These are phyloP conservation scores for Mycena capillaripes DNA, from an alignment of 768 basidiomycete species.

Conservation along the genomic window DNA sequence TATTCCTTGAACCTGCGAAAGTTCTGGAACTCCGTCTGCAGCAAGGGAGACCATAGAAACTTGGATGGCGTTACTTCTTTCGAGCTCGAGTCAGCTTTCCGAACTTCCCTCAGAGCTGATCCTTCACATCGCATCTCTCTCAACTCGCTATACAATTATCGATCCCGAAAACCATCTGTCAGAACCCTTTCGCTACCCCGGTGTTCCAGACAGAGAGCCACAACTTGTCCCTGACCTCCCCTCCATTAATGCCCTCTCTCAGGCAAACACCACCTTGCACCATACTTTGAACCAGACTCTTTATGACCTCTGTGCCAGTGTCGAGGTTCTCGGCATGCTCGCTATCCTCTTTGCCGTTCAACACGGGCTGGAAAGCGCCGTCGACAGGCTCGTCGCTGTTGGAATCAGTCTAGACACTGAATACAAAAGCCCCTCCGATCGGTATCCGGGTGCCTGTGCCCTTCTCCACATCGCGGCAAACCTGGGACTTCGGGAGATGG, in stretches of 20 bases:
- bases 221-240: constrained; percentile 3
- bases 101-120: background rate
- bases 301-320: background rate
- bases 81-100: too few relatives aligned
- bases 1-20: too few relatives aligned
- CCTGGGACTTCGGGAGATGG: background rate
- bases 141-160: background rate
- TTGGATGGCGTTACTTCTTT: too few relatives aligned
- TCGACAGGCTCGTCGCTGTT: background rate
- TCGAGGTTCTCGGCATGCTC: background rate
- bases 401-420: constrained; percentile 6
- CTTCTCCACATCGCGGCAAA: background rate
- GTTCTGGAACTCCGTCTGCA: too few relatives aligned
- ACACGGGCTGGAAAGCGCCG: constrained; percentile 2
- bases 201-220: background rate
- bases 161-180: background rate
- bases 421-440: background rate
- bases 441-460: too few relatives aligned
- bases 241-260: constrained; percentile 6
- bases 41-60: too few relatives aligned
- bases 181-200: background rate
- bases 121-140: background rate
- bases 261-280: background rate
- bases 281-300: background rate
- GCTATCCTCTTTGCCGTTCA: constrained; percentile 2